A percentile compares a stretch with the other conserved stretches of the same genome.
These are phyloP conservation scores for Hemisphaericaspora nanyangensis DNA, from an alignment of 805 yeast genomes.

Conservation along the genomic window DNA sequence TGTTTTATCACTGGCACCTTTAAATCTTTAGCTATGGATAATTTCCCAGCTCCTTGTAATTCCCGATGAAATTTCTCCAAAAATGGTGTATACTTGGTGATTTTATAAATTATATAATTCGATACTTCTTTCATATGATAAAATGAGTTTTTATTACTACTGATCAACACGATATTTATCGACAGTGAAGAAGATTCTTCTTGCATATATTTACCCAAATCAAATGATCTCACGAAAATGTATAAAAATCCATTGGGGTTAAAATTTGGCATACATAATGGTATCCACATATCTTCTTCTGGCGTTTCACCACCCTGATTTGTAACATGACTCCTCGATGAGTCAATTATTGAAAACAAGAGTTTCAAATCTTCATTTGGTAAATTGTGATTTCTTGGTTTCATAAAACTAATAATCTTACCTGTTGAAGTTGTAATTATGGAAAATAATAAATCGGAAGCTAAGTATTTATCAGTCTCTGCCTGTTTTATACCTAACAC, in stretches of 20 bases:
- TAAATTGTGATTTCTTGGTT: slow-evolving; percentile 75
- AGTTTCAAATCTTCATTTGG: slow-evolving; percentile 80
- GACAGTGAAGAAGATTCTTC: slow-evolving; percentile 15
- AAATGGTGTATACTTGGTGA: slow-evolving; percentile 20
- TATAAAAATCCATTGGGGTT: slow-evolving; percentile 85
- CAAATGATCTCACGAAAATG: slow-evolving; percentile 57
- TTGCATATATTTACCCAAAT: slow-evolving; percentile 16
- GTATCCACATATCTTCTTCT: slow-evolving; percentile 83
- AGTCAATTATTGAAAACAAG: slow-evolving; percentile 64
- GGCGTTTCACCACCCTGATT: slow-evolving; percentile 3
- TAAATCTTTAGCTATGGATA: slow-evolving; percentile 20
- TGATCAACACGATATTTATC: slow-evolving; percentile 45
- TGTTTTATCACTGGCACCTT: slow-evolving; percentile 53
- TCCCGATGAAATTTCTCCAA: slow-evolving; percentile 21
- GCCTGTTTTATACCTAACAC: not conserved
- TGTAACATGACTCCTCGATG: slow-evolving; percentile 13
- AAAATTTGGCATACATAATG: slow-evolving; percentile 87
- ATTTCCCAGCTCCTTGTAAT: slow-evolving; percentile 12
- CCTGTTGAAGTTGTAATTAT: slow-evolving; percentile 62
- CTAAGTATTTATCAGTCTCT: slow-evolving; percentile 14
- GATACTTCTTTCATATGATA: slow-evolving; percentile 67
- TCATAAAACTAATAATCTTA: slow-evolving; percentile 61
- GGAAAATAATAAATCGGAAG: slow-evolving; percentile 66
- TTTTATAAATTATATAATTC: slow-evolving; percentile 40
- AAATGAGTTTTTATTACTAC: slow-evolving; percentile 76